A percentile compares a stretch with the other conserved stretches of the same genome.
Evolutionary conservation across 768 basidiomycete species (phyloP).

Genomic region (Ephemerocybe angulata): DNA sequence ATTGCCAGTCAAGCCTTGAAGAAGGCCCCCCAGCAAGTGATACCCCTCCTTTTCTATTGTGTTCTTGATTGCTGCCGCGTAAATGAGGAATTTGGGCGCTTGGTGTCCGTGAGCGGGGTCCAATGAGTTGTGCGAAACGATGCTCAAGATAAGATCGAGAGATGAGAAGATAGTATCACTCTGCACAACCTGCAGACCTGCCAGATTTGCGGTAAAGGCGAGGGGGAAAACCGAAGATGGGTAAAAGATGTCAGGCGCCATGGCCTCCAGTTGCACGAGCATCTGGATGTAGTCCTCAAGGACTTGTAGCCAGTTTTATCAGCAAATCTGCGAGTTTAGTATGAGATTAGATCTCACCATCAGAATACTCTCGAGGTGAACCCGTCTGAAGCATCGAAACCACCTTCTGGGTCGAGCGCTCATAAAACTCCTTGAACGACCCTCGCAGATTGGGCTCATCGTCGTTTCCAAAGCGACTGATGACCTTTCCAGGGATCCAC

Average conservation of each 20-base stretch:
- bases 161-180: constrained; percentile 78
- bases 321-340: neutral
- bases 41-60: constrained; percentile 70
- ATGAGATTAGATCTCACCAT: constrained; percentile 56
- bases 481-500: constrained; percentile 90
- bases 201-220: constrained; percentile 72
- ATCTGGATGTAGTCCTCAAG: constrained; percentile 92
- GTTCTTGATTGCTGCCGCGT: constrained; percentile 56
- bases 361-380: constrained; percentile 72
- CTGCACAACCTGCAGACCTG: constrained; percentile 78
- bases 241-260: constrained; percentile 74
- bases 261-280: constrained; percentile 61
- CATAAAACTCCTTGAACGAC: constrained; percentile 64
- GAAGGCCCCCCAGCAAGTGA: constrained; percentile 61
- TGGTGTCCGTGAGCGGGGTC: constrained; percentile 34
- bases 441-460: constrained; percentile 51
- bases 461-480: constrained; percentile 72
- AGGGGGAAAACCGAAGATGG: constrained; percentile 72
- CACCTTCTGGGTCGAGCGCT: constrained; percentile 70
- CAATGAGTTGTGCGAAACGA: constrained; percentile 75
- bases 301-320: constrained; percentile 37
- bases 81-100: constrained; percentile 59
- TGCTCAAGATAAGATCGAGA: constrained; percentile 72
- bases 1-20: constrained; percentile 80
- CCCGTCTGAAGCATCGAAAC: constrained; percentile 65